A percentile compares a stretch with the other conserved stretches of the same genome.
Conservation (phyloP, 345 rosid genomes). For the Salix viminalis region DNA sequence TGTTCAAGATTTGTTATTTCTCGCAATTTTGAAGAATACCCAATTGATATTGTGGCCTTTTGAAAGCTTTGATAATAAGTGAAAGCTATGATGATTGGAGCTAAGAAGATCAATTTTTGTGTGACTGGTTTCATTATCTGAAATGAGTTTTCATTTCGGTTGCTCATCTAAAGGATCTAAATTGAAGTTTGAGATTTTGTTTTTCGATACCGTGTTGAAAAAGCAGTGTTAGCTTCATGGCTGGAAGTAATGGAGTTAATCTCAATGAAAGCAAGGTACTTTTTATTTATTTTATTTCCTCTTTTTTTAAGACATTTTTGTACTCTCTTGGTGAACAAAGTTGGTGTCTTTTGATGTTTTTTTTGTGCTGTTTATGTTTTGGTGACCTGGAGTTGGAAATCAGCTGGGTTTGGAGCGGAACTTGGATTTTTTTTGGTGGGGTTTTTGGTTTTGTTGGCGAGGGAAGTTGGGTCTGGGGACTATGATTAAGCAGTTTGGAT, state of each 20-base stretch:
- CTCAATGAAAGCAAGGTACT: conserved; percentile 70
- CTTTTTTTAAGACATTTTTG: not conserved
- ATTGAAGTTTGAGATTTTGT: not conserved
- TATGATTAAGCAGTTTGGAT: not conserved
- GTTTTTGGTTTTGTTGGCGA: not conserved
- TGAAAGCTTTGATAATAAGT: not conserved
- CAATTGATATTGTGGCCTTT: not conserved
- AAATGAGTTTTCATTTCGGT: conserved; percentile 11
- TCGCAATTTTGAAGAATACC: conserved; percentile 3
- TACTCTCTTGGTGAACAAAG: not conserved
- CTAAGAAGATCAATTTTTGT: conserved; percentile 4
- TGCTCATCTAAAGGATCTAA: conserved; percentile 26
- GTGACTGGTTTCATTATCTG: conserved; percentile 7
- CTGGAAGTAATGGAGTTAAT: conserved; percentile 61
- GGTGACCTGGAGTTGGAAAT: conserved; percentile 13
- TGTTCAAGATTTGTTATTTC: not conserved
- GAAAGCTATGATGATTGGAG: not conserved
- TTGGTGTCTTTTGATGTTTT: not conserved
- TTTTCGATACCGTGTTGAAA: not conserved
- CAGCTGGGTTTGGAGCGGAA: conserved; percentile 4
- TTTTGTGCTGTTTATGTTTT: conserved; percentile 17
- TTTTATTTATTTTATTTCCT: not conserved
- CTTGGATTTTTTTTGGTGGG: not conserved
- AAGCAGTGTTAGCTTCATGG: conserved; percentile 39
- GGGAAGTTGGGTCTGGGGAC: not conserved